Evolutionary conservation across 2,329 filamentous ascomycete genomes (phyloP).

Genomic region (Aspergillus neotritici): DNA sequence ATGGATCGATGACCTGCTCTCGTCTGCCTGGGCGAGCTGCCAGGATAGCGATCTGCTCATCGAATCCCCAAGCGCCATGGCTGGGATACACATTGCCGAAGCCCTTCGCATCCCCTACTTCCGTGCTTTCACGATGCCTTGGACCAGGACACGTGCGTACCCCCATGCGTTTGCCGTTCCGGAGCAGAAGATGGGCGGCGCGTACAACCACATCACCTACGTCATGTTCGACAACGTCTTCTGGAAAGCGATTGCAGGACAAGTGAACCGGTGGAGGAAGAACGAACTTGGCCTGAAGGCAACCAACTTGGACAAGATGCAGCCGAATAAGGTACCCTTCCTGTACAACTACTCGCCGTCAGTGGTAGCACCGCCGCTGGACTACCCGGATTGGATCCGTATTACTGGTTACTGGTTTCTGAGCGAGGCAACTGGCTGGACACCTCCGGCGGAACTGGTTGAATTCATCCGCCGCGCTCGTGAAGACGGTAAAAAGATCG

Average conservation of each 20-base stretch:
- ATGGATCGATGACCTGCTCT: slow-evolving; percentile 89
- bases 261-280: slow-evolving; percentile 90
- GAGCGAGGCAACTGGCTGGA: slow-evolving; percentile 66
- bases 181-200: slow-evolving; percentile 87
- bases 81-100: slow-evolving; percentile 94
- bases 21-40: slow-evolving; percentile 75
- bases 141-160: slow-evolving; percentile 92
- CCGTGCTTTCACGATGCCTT: slow-evolving; percentile 96
- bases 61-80: slow-evolving; percentile 95
- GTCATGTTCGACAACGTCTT: slow-evolving; percentile 96
- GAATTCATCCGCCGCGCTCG: slow-evolving; percentile 81
- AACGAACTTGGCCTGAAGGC: slow-evolving; percentile 69
- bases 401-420: slow-evolving; percentile 98
- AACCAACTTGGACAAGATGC: slow-evolving; percentile 83
- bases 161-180: slow-evolving; percentile 94
- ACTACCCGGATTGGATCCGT: slow-evolving; percentile 96
- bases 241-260: slow-evolving; percentile 86
- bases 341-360: slow-evolving; percentile 94
- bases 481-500: slow-evolving; percentile 77
- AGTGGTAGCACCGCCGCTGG: slow-evolving; percentile 87
- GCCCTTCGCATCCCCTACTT: slow-evolving; percentile 91
- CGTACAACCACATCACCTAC: slow-evolving; percentile 92
- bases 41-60: slow-evolving; percentile 85
- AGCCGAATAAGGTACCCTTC: slow-evolving; percentile 96
- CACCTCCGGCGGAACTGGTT: slow-evolving; percentile 67